Percentiles rank a stretch among this genome's conserved stretches.
phyloP scores from a whole-genome alignment of 83 land plant species.

The Larix sibirica region DNA sequence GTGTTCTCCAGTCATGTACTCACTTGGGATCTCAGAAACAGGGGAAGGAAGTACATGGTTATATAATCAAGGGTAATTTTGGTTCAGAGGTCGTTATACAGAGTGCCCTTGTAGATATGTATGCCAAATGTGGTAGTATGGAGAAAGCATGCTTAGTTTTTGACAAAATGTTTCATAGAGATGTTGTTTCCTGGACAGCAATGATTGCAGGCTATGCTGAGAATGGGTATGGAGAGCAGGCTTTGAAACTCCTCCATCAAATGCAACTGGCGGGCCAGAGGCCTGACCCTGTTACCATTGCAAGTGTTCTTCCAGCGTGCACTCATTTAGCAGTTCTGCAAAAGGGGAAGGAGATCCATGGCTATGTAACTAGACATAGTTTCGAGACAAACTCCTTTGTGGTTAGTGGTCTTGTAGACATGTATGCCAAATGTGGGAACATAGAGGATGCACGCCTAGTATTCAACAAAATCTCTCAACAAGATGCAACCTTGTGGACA shows the following conservation, averaged over 20 bases:
- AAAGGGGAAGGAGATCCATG: conserved; percentile 11
- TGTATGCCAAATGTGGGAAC: conserved; percentile 14
- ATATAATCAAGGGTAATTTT: neutral
- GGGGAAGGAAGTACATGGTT: conserved; percentile 4
- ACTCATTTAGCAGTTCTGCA: neutral
- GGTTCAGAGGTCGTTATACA: neutral
- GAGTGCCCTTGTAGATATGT: conserved; percentile 16
- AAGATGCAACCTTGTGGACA: neutral
- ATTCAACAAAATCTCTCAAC: neutral
- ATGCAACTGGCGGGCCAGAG: conserved; percentile 12
- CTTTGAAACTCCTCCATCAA: neutral
- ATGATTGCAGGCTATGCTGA: conserved; percentile 20
- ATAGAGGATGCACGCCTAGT: neutral
- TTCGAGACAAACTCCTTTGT: neutral
- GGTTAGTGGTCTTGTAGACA: neutral
- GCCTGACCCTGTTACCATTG: conserved; percentile 9
- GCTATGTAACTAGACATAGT: neutral
- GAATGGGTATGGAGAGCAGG: conserved; percentile 9
- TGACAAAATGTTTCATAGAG: neutral
- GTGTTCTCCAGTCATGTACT: conserved; percentile 4
- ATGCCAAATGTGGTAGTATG: conserved; percentile 18
- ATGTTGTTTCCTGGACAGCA: conserved; percentile 13
- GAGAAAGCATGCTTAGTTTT: conserved; percentile 12
- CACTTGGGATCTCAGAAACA: neutral
- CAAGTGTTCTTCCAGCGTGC: conserved; percentile 16